Evolutionary conservation across 2,329 filamentous ascomycete species (phyloP), one percentile per base, ranked within the genome.

Genomic region (Fusarium mundagurra): DNA sequence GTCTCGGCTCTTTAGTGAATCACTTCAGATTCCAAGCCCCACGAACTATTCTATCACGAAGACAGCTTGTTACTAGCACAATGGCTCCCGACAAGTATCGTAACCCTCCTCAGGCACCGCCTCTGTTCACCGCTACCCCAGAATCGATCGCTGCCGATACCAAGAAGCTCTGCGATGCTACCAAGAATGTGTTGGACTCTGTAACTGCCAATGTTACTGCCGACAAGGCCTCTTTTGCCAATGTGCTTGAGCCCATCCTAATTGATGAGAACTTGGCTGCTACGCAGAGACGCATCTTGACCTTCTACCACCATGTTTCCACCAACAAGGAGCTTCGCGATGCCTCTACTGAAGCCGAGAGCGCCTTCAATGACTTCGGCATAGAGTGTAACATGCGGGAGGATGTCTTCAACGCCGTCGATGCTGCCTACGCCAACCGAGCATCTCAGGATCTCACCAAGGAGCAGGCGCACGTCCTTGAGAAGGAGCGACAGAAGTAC

Each of bases 321-420:
- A 88, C 88, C 2, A 87, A 94, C 78, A 87, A 88, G 71, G 88
- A 87, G 61, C 86, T 96, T 53, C 90, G 94, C 41, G 91, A 94
- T 83, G 93, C 93, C 20, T 94, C 92, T 6, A 93, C 91, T 70
- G 90, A 95, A 80, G 92, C 93, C 0, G 92, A 94, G 81, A 91
- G 92, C 83, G 84, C 94, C 70, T 89, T 94, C 84, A 90, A 93
- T 77, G 92, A 95, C 74, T 95, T 94, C 78, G 84, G 86, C 62
- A 95, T 96, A 74, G 94, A 96, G 83, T 89, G 91, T 63, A 89
- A 87, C 78, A 96, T 96, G 93, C 89, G 94, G 61, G 92, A 96
- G 83, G 94, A 96, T 76, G 88, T 95, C 68, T 96, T 93, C 86
- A 86, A 87, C 77, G 85, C 92, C 7, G 89, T 92, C 33, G 88